phyloP scores from a whole-genome alignment of 257 asterid species.

The Nicotiana otophora region DNA sequence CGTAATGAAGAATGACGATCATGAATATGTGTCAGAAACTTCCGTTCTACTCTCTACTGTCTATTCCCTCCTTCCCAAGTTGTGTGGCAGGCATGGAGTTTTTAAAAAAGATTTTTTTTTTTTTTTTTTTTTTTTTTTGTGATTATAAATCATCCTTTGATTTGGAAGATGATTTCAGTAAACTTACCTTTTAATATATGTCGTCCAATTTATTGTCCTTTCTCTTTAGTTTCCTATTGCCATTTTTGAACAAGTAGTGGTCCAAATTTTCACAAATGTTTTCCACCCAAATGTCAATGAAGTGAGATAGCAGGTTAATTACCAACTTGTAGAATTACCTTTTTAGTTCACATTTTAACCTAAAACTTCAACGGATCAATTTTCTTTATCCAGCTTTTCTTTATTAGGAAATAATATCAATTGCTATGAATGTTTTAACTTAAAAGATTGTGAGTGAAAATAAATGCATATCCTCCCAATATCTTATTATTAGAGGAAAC shows the following conservation, averaged over 20 bases:
- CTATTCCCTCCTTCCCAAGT: background rate
- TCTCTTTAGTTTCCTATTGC: too few species aligned
- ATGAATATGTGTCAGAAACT: conserved; percentile 32
- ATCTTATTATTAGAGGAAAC: background rate
- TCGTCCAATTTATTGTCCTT: too few species aligned
- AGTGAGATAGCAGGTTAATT: background rate
- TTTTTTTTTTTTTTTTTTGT: too few species aligned
- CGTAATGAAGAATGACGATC: background rate
- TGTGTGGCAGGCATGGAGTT: too few species aligned
- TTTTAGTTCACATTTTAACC: background rate
- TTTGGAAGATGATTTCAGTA: too few species aligned
- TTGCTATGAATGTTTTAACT: background rate
- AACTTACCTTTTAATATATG: too few species aligned
- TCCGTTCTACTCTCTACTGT: conserved; percentile 17
- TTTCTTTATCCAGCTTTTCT: background rate
- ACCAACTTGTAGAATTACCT: background rate
- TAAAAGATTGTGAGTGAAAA: background rate
- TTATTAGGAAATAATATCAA: background rate
- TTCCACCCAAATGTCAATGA: too few species aligned
- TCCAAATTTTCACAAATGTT: too few species aligned
- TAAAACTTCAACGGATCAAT: background rate
- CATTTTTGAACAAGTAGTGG: too few species aligned
- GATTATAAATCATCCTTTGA: too few species aligned
- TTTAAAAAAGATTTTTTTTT: too few species aligned
- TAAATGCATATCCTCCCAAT: background rate